Evolutionary conservation across 306 rosid species (phyloP), one percentile per base, ranked within the genome.

Genomic region (apple (Malus domestica)): DNA sequence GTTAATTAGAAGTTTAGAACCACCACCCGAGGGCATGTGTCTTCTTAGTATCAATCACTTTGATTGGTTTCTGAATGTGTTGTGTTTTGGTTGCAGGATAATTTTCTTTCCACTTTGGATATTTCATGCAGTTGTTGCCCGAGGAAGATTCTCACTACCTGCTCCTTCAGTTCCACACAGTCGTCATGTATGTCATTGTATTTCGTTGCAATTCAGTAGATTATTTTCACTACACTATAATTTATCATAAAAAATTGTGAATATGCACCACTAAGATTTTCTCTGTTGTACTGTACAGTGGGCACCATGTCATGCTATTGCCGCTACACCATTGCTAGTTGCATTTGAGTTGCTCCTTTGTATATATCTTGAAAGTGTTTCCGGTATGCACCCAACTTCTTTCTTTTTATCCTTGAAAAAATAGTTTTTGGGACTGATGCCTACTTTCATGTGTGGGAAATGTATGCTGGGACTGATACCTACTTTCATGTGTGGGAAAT

Each of bases 221-320:
- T 38, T 62, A 62, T 79, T 77, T 74, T 62, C 67, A 27, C 55
- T 30, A 20, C 22, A 42, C 35, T 69, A 52, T 63, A 55, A 22
- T 55, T 54, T 61, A 33, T 69, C 57, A 65, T 23, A 20, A 35
- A n/a, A 16, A 38, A 51, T 5, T 51, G 45, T 73, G 77, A 67
- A 67, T 15, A 27, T 61, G 51, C 20, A 18, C 14, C 27, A 46
- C 52, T 49, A 22, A 62, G 60, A 42, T 77, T 74, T 71, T 86
- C 19, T 87, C 63, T 86, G 84, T 79, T 93, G 86, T 74, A 84
- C 96, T 93, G 86, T 74, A 84, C 96, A 96, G 99, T 96, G 99
- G 99, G 99, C 99, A 65, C 99, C 99, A 3, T 96, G 99, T 78
- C 99, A 96, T 84, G 88, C 99, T 40, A 86, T 96, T 60, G 98